Conservation (phyloP, 768 basidiomycete species). For the Mycena belliarum region DNA sequence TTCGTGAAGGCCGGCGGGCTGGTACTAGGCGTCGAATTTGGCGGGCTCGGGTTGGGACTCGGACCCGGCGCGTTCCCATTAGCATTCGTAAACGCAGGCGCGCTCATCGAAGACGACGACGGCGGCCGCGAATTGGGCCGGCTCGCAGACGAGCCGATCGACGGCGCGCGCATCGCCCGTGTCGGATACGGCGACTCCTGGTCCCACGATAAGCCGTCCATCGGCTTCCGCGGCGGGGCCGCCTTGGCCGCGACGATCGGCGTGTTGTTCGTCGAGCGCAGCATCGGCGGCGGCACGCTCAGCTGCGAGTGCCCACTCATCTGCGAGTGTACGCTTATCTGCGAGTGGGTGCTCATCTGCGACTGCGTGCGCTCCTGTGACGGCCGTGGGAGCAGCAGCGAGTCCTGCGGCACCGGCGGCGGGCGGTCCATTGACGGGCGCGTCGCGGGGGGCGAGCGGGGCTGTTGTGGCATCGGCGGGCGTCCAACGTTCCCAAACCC, state of each 20-base stretch:
- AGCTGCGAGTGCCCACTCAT: conserved; percentile 15
- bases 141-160: conserved; percentile 8
- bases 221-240: conserved; percentile 34
- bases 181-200: conserved; percentile 73
- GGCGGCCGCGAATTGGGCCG: conserved; percentile 23
- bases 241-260: conserved; percentile 46
- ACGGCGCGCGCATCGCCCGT: conserved; percentile 28
- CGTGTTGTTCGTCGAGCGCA: conserved; percentile 24
- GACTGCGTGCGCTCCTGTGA: not conserved
- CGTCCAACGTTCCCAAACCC: not conserved
- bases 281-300: conserved; percentile 21
- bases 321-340: not conserved
- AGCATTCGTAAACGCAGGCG: conserved; percentile 23
- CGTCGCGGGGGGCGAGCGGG: not conserved
- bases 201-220: conserved; percentile 65
- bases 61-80: too few relatives aligned
- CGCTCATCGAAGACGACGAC: conserved; percentile 33
- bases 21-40: conserved; percentile 1
- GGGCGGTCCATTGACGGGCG: conserved; percentile 1
- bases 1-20: too few relatives aligned
- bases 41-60: too few relatives aligned
- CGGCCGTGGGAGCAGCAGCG: not conserved
- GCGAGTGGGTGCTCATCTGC: not conserved
- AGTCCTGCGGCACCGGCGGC: too few relatives aligned
- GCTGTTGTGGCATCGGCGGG: too few relatives aligned